Conservation (phyloP, 2,329 filamentous ascomycete genomes). For the Aspergillus sp. region DNA sequence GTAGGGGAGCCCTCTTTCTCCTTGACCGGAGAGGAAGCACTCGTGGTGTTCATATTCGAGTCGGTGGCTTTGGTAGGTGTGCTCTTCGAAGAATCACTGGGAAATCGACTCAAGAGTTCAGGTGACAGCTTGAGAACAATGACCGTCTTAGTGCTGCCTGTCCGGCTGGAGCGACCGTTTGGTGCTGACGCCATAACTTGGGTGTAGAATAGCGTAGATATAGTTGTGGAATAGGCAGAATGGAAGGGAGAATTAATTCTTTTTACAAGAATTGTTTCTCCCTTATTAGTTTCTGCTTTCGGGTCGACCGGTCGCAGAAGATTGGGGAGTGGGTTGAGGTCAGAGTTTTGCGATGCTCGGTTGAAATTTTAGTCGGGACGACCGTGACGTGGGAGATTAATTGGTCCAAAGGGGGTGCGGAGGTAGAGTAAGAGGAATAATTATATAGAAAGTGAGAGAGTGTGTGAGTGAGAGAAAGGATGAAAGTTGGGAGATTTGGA, state of each 20-base stretch:
- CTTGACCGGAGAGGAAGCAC: conserved; percentile 18
- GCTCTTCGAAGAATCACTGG: conserved; percentile 13
- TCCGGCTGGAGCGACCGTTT: conserved; percentile 32
- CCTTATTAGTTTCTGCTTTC: neutral
- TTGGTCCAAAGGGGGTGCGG: conserved; percentile 4
- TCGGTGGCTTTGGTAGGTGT: conserved; percentile 6
- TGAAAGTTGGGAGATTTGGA: too few species aligned
- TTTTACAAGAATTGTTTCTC: neutral
- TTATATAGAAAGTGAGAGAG: neutral
- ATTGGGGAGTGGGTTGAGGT: neutral
- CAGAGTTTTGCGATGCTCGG: neutral
- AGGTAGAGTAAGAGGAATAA: neutral
- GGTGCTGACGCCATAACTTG: conserved; percentile 6
- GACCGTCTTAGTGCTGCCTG: conserved; percentile 24
- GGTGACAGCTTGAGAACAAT: conserved; percentile 37
- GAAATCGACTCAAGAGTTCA: conserved; percentile 30
- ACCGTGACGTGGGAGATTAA: conserved; percentile 18
- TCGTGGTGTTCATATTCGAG: conserved; percentile 12
- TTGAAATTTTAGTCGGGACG: conserved; percentile 6
- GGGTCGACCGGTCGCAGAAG: neutral
- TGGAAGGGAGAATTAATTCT: conserved; percentile 1
- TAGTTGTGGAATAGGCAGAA: neutral
- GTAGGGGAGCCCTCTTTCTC: conserved; percentile 30
- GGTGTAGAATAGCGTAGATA: neutral
- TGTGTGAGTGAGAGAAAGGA: neutral